A percentile compares a stretch with the other conserved stretches of the same genome.
Conservation (phyloP, 2,329 filamentous ascomycete species). For the Proliferodiscus dingleyae region DNA sequence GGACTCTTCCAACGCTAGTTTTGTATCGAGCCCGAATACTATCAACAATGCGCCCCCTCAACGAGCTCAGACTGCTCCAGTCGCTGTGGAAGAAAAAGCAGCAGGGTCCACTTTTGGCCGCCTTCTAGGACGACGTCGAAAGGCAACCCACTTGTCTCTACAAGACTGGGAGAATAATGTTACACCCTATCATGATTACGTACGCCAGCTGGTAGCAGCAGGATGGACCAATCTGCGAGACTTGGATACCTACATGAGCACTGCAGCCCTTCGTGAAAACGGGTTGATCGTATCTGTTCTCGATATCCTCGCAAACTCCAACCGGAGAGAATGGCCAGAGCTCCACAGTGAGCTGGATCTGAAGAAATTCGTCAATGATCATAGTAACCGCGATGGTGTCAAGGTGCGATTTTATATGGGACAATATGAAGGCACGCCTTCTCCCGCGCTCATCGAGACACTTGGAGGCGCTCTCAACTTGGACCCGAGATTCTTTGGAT, state of each 20-base stretch:
- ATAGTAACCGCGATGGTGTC: neutral
- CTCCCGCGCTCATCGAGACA: conserved; percentile 14
- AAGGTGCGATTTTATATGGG: conserved; percentile 16
- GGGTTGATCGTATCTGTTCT: conserved; percentile 23
- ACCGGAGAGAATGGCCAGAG: conserved; percentile 15
- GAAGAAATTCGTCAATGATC: conserved; percentile 9
- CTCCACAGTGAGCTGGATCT: conserved; percentile 12
- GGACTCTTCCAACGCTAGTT: neutral
- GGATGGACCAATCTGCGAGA: conserved; percentile 27
- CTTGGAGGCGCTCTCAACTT: conserved; percentile 14
- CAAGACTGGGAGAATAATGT: conserved; percentile 9
- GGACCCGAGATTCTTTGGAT: conserved; percentile 18
- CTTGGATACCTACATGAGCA: conserved; percentile 23
- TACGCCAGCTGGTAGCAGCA: conserved; percentile 22
- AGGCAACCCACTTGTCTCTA: conserved; percentile 5
- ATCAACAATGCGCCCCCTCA: neutral
- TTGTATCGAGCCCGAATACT: neutral
- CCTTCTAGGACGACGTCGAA: conserved; percentile 3
- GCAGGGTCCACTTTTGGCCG: neutral
- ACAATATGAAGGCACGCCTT: conserved; percentile 12
- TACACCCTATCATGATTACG: conserved; percentile 24
- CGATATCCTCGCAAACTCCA: conserved; percentile 19
- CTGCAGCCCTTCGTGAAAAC: conserved; percentile 6
- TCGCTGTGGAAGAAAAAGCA: neutral
- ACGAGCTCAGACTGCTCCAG: neutral